Base-by-base conservation (phyloP, 31 red algal species). In the Porphyra umbilicalis region DNA sequence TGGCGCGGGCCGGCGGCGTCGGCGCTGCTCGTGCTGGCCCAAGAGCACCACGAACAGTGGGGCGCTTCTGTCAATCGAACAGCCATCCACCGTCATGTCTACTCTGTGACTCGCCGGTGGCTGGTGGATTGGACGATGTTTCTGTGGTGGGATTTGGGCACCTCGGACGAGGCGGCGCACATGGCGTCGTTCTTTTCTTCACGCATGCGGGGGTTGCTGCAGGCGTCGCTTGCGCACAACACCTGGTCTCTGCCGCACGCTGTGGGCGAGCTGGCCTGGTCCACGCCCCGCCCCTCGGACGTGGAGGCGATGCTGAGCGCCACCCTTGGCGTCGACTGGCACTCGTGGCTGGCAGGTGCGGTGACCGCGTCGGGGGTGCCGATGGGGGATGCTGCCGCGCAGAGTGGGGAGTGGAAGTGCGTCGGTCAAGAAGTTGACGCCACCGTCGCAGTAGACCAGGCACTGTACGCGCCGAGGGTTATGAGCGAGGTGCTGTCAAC, bases 61-160 rank as follows among this genome's bases (percentile, higher is more conserved):
- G 75, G 75, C 75, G 75, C 75, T 34, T 6, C 32, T 25, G 75
- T 25, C 15, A 77, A 6, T 8, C 8, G 9, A 6, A 77, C 75
- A 9, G 75, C 75, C 15, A 25, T 77, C 9, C 30, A 77, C 33
- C 30, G 75, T 6, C 75, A 77, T 77, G 75, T 77, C 9, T 25
- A 33, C 75, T 10, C 32, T 34, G 75, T 34, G 32, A 6, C 16
- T 9, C 75, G 75, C 32, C 8, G 75, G 9, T 77, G 75, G 75
- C 75, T 77, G 30, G 75, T 77, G 75, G 75, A 77, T 77, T 77
- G 75, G 75, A 77, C 33, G 16, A 77, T 77, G 75, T 34, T 77
- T 77, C 30, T 77, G 32, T 77, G 75, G 75, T 77, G 75, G 75
- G 75, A 77, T 32, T 8, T 77, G 32, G 16, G 8, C 32, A 34